Evolutionary conservation across 1,139 yeast genomes (phyloP).

Genomic region (Lizanozyma gosingica): DNA sequence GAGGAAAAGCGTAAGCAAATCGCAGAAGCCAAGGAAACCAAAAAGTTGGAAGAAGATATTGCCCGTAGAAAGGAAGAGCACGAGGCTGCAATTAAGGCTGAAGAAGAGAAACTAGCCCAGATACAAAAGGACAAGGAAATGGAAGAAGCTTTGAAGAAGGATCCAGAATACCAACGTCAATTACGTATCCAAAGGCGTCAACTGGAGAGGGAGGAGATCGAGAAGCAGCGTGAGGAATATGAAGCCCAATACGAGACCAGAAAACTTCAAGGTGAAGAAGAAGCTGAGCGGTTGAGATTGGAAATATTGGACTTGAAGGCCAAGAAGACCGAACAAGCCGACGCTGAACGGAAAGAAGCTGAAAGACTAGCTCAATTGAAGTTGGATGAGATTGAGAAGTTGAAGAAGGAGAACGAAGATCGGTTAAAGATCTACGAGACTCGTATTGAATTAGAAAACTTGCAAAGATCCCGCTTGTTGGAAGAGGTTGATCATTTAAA

Average conservation of each 20-base stretch:
- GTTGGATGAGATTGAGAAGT: constrained; percentile 23
- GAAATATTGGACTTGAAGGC: constrained; percentile 25
- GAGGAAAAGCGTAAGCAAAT: constrained; percentile 34
- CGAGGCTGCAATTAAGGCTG: constrained; percentile 25
- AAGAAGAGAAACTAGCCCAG: constrained; percentile 21
- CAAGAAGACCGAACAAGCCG: constrained; percentile 16
- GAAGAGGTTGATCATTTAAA: constrained; percentile 33
- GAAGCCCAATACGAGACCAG: constrained; percentile 21
- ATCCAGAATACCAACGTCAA: constrained; percentile 14
- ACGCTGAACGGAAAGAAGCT: constrained; percentile 22
- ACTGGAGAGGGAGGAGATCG: constrained; percentile 18
- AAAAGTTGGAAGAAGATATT: constrained; percentile 21
- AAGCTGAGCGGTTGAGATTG: constrained; percentile 16
- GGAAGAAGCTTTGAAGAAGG: constrained; percentile 8
- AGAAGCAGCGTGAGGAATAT: constrained; percentile 18
- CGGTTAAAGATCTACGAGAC: constrained; percentile 5
- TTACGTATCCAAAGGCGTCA: constrained; percentile 20
- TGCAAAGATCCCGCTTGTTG: constrained; percentile 23
- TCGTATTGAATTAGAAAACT: constrained; percentile 5
- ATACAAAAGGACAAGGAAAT: constrained; percentile 22
- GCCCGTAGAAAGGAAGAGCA: constrained; percentile 26
- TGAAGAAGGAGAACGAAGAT: constrained; percentile 11
- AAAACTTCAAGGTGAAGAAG: constrained; percentile 17
- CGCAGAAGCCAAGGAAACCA: constrained; percentile 23
- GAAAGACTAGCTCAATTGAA: constrained; percentile 25